Conservation (phyloP, 2,329 filamentous ascomycete species). For the Myriosclerotinia curreyana region DNA sequence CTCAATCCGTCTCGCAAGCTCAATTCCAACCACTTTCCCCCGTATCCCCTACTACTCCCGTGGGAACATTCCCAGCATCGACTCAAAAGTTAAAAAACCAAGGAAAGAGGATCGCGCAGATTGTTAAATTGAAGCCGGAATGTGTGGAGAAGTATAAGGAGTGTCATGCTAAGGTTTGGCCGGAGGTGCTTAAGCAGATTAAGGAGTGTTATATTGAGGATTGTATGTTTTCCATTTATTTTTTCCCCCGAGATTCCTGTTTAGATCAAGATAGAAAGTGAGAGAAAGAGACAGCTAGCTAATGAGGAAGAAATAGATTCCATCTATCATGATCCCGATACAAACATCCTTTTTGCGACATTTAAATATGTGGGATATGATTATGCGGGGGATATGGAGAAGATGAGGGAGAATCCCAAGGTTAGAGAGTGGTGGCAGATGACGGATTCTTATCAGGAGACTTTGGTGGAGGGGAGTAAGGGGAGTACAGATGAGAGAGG, state of each 20-base stretch:
- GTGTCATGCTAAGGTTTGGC: slow-evolving; percentile 72
- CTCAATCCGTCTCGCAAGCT: neutral
- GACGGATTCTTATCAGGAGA: slow-evolving; percentile 74
- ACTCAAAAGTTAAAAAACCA: slow-evolving; percentile 40
- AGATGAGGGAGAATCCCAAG: slow-evolving; percentile 68
- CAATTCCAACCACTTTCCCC: slow-evolving; percentile 25
- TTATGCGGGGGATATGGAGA: slow-evolving; percentile 71
- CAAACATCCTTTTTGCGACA: slow-evolving; percentile 65
- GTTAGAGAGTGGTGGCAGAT: slow-evolving; percentile 78
- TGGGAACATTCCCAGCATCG: slow-evolving; percentile 18
- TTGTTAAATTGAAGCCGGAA: slow-evolving; percentile 68
- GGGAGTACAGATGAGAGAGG: slow-evolving; percentile 57
- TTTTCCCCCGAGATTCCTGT: neutral
- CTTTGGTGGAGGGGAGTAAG: slow-evolving; percentile 56
- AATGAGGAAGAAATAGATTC: slow-evolving; percentile 52
- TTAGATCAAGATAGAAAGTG: neutral
- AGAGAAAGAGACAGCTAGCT: neutral
- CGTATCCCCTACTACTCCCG: slow-evolving; percentile 28
- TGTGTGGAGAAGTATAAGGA: slow-evolving; percentile 67
- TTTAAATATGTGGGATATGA: slow-evolving; percentile 78
- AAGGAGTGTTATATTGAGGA: slow-evolving; percentile 71
- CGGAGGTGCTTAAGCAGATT: slow-evolving; percentile 73
- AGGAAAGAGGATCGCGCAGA: slow-evolving; percentile 63
- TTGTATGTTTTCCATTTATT: slow-evolving; percentile 48
- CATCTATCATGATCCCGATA: slow-evolving; percentile 65